Percentiles rank a stretch among this genome's conserved stretches.
These are phyloP conservation scores for Hypoxylon sp. DNA, from an alignment of 2,329 filamentous ascomycete genomes.

Conservation along the genomic window DNA sequence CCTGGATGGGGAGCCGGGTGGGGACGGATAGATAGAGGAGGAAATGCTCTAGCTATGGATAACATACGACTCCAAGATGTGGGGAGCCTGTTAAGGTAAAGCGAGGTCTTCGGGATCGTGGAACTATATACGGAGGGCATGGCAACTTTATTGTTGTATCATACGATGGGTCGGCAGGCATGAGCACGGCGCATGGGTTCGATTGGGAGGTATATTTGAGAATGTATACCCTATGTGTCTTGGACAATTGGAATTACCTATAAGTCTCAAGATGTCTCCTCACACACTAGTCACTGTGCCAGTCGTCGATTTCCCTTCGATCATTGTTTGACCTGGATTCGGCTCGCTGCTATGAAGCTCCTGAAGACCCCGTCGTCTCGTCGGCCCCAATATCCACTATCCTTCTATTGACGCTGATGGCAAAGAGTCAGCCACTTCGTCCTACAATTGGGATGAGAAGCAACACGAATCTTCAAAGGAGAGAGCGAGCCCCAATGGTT, in stretches of 20 bases:
- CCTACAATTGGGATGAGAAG: neutral
- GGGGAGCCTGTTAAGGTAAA: conserved; percentile 54
- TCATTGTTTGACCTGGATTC: neutral
- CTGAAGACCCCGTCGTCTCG: neutral
- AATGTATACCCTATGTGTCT: neutral
- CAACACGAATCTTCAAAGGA: neutral
- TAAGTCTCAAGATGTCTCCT: neutral
- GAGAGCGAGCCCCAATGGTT: neutral
- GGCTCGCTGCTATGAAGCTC: neutral
- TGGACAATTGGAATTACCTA: conserved; percentile 10
- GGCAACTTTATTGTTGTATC: conserved; percentile 20
- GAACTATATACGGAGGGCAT: conserved; percentile 14
- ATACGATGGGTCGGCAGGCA: conserved; percentile 3
- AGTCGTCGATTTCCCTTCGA: neutral
- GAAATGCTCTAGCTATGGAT: conserved; percentile 51
- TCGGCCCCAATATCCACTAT: neutral
- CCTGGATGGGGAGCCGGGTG: conserved; percentile 60
- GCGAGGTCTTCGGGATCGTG: conserved; percentile 14
- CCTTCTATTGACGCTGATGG: neutral
- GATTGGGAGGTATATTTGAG: conserved; percentile 18
- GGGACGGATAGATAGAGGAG: conserved; percentile 58
- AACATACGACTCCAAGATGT: conserved; percentile 59
- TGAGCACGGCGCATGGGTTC: conserved; percentile 29
- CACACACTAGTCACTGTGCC: neutral
- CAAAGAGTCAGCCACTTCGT: neutral